Conservation (phyloP, 2,329 filamentous ascomycete genomes). For the Cercospora sp. region DNA sequence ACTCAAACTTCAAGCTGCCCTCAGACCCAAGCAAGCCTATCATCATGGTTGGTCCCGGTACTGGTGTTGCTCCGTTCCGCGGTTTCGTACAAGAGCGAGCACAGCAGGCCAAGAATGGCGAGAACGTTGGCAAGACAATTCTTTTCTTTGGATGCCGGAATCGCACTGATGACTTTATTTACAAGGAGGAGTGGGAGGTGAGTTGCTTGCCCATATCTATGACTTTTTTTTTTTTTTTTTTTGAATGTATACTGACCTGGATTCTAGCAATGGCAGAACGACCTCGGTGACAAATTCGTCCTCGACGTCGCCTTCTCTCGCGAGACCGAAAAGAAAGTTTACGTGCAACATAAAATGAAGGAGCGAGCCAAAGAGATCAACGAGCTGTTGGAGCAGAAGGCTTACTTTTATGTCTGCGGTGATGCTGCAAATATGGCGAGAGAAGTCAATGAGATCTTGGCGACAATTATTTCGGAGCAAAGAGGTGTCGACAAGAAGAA, state of each 20-base stretch:
- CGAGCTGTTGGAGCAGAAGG: slow-evolving; percentile 79
- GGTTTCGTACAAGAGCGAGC: slow-evolving; percentile 93
- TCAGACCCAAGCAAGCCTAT: slow-evolving; percentile 92
- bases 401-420: slow-evolving; percentile 97
- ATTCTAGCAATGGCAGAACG: slow-evolving; percentile 73
- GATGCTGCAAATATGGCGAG: slow-evolving; percentile 81
- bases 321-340: slow-evolving; percentile 82
- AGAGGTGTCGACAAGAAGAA: slow-evolving; percentile 80
- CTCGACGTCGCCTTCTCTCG: slow-evolving; percentile 95
- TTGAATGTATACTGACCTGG: slow-evolving; percentile 16
- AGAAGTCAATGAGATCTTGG: slow-evolving; percentile 67
- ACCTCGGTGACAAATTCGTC: slow-evolving; percentile 84
- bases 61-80: slow-evolving; percentile 94
- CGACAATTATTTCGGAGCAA: slow-evolving; percentile 81
- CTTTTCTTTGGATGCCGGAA: slow-evolving; percentile 96
- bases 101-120: slow-evolving; percentile 74
- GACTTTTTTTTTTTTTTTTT: no score
- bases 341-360: slow-evolving; percentile 90
- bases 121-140: slow-evolving; percentile 81
- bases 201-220: slow-evolving; percentile 41
- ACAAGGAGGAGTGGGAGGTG: slow-evolving; percentile 90
- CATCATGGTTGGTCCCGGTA: slow-evolving; percentile 95
- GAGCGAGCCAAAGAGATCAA: slow-evolving; percentile 83
- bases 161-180: slow-evolving; percentile 85
- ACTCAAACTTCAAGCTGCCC: slow-evolving; percentile 98